phyloP scores from a whole-genome alignment of 1,139 yeast genomes.

The Wickerhamomyces sp. region DNA sequence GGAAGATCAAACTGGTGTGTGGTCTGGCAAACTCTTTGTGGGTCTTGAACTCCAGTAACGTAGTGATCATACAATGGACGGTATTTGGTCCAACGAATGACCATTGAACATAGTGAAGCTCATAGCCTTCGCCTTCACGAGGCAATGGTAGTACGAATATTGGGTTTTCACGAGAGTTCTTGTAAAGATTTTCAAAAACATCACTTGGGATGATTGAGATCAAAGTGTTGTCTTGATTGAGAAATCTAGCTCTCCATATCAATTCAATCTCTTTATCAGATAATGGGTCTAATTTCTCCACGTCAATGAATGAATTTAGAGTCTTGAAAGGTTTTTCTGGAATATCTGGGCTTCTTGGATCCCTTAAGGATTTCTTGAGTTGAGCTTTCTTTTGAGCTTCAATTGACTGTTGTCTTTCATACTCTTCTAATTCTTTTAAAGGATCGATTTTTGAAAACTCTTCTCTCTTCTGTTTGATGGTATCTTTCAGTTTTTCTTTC shows the following conservation, averaged over 20 bases:
- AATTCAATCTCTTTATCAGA: slow-evolving; percentile 65
- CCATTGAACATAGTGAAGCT: slow-evolving; percentile 95
- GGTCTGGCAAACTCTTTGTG: slow-evolving; percentile 93
- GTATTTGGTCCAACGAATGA: slow-evolving; percentile 81
- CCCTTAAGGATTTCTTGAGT: slow-evolving; percentile 27
- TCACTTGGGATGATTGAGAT: slow-evolving; percentile 58
- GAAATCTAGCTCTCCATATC: slow-evolving; percentile 88
- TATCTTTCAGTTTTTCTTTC: slow-evolving; percentile 56
- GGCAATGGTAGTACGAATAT: slow-evolving; percentile 71
- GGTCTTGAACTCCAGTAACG: slow-evolving; percentile 86
- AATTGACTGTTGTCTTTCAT: slow-evolving; percentile 38
- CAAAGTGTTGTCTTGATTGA: slow-evolving; percentile 52
- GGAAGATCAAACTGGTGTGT: slow-evolving; percentile 87
- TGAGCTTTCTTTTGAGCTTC: slow-evolving; percentile 23
- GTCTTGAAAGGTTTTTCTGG: slow-evolving; percentile 63
- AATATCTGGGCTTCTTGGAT: slow-evolving; percentile 42
- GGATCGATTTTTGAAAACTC: slow-evolving; percentile 66
- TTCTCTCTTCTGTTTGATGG: slow-evolving; percentile 51
- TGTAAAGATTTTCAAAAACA: slow-evolving; percentile 57
- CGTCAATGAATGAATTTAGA: slow-evolving; percentile 63
- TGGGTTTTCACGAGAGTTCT: slow-evolving; percentile 71
- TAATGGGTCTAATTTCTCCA: slow-evolving; percentile 56
- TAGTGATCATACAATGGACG: slow-evolving; percentile 85
- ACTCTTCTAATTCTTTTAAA: slow-evolving; percentile 57
- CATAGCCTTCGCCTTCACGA: slow-evolving; percentile 48